These are phyloP conservation scores for Pedinophyceae sp. DNA, from an alignment of 139 green algal genomes.

Conservation along the genomic window DNA sequence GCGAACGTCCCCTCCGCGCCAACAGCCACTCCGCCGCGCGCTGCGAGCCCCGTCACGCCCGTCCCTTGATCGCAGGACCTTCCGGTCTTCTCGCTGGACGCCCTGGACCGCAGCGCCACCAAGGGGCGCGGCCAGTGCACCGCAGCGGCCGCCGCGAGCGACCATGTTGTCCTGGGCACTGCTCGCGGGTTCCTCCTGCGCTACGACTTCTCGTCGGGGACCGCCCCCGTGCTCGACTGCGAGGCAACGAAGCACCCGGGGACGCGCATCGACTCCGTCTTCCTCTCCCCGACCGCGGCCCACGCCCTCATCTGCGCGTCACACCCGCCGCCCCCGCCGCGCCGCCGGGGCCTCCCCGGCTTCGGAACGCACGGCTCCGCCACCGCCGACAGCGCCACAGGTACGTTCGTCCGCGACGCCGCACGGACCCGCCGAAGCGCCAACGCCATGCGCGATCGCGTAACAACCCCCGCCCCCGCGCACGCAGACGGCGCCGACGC, in stretches of 20 bases:
- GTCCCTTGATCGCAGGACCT: too few relatives aligned
- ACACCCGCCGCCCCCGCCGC: too few relatives aligned
- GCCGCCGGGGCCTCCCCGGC: background rate
- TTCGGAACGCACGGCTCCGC: background rate
- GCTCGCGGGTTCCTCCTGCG: slow-evolving; percentile 49
- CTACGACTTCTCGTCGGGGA: slow-evolving; percentile 50
- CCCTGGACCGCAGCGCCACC: slow-evolving; percentile 9
- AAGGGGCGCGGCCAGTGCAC: slow-evolving; percentile 36
- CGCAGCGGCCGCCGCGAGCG: slow-evolving; percentile 26
- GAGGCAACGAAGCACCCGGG: too few relatives aligned
- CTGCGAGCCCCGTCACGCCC: too few relatives aligned
- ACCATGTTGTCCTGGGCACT: slow-evolving; percentile 56
- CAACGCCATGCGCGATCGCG: background rate
- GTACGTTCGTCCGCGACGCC: background rate
- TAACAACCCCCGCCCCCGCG: background rate
- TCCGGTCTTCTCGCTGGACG: slow-evolving; percentile 14
- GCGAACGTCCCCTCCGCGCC: too few relatives aligned
- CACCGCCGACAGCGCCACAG: background rate
- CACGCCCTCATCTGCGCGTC: too few relatives aligned
- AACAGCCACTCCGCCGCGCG: too few relatives aligned
- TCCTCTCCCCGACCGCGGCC: too few relatives aligned
- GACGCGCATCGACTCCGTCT: too few relatives aligned
- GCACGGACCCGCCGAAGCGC: too few relatives aligned
- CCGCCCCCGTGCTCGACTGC: too few relatives aligned
- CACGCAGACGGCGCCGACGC: background rate